phyloP scores from a whole-genome alignment of 163 green algal species.

The Scenedesmus sp. region DNA sequence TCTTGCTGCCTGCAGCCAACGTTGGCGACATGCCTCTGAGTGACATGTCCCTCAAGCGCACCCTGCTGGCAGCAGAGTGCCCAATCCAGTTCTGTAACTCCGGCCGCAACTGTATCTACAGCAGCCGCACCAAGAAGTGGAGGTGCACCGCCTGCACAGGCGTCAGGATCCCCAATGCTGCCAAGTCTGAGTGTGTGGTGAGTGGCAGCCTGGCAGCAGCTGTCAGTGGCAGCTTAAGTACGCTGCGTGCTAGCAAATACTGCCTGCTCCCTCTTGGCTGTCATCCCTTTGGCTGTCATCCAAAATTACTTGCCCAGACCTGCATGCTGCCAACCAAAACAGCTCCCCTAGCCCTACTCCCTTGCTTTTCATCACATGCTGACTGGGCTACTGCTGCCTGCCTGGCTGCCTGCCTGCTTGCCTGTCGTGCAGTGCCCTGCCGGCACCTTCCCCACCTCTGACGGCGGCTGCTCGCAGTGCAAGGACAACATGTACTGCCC shows the following conservation, averaged over 20 bases:
- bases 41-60: not conserved
- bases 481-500: not conserved
- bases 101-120: not conserved
- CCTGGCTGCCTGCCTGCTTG: not conserved
- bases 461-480: not conserved
- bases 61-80: not conserved
- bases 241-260: too few species aligned
- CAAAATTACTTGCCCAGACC: too few species aligned
- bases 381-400: too few species aligned
- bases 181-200: too few species aligned
- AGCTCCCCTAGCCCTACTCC: too few species aligned
- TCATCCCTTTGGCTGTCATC: too few species aligned
- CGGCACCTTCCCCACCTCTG: not conserved
- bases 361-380: not conserved
- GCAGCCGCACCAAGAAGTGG: not conserved
- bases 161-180: too few species aligned
- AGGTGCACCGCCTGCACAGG: not conserved
- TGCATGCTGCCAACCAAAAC: too few species aligned
- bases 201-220: too few species aligned
- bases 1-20: not conserved
- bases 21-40: not conserved
- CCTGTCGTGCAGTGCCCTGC: not conserved
- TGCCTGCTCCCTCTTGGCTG: too few species aligned
- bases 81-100: not conserved
- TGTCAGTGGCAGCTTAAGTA: too few species aligned